These are phyloP conservation scores for Starmerella riodocensis DNA, from an alignment of 805 yeast species.

Conservation along the genomic window DNA sequence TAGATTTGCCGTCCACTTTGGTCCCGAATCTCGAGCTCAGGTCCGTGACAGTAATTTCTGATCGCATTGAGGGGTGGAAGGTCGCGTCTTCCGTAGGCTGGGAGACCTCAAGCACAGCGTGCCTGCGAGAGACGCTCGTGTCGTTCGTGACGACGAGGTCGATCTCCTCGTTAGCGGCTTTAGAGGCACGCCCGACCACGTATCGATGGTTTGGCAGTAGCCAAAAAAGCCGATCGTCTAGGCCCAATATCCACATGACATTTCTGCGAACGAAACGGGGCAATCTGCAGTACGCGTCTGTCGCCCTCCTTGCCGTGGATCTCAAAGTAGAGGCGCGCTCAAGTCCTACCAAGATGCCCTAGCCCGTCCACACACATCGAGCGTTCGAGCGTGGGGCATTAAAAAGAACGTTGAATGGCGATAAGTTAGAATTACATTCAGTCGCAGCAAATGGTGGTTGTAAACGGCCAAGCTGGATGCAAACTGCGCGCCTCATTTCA, in stretches of 20 bases:
- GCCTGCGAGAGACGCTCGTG: constrained; percentile 23
- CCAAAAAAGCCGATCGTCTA: constrained; percentile 18
- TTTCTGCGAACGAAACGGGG: too few relatives aligned
- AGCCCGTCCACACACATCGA: too few relatives aligned
- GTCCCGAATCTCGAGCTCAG: constrained; percentile 24
- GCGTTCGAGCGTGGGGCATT: too few relatives aligned
- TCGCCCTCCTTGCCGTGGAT: not conserved
- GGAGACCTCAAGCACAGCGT: constrained; percentile 16
- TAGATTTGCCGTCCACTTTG: constrained; percentile 6
- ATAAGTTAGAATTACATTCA: too few relatives aligned
- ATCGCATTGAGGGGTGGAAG: constrained; percentile 16
- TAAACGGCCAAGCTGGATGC: too few relatives aligned
- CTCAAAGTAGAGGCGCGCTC: too few relatives aligned
- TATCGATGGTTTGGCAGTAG: constrained; percentile 21
- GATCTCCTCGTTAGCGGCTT: not conserved
- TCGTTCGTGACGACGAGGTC: constrained; percentile 14
- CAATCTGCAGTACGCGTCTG: too few relatives aligned
- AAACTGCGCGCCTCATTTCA: too few relatives aligned
- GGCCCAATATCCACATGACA: constrained; percentile 20
- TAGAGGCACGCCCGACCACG: constrained; percentile 20
- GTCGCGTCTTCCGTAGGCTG: constrained; percentile 7
- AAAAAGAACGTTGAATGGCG: too few relatives aligned
- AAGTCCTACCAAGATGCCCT: too few relatives aligned
- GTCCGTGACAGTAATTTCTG: constrained; percentile 19
- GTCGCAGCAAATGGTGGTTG: too few relatives aligned